Evolutionary conservation across 768 basidiomycete species (phyloP), one percentile per base, ranked within the genome.

Genomic region (Pholiota conissans): DNA sequence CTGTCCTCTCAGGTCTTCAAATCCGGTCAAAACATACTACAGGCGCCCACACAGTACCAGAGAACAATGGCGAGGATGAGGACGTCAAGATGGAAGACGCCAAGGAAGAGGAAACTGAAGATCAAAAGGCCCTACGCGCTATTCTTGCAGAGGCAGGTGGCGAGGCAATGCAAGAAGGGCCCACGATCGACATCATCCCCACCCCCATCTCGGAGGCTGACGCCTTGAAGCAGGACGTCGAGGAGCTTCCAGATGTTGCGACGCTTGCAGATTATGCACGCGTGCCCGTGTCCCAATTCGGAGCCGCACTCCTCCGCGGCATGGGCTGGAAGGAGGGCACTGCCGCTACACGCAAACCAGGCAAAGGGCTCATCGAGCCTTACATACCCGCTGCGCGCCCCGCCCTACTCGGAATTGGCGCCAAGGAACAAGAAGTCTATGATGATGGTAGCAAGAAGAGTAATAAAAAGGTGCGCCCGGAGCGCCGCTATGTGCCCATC

Each of bases 271-370:
- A 95, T 71, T 99, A 98, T 67, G 84, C 84, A 32, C 89, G 93
- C 18, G 85, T 98, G 0, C 97, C 97, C 0, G 87, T 99, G 14
- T 87, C 90, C 5, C 89, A 92, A 55, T 99, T 98, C 63, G 96
- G 97, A 5, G 87, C 90, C 4, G 97, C 97, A 6, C 82, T 98
- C 64, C 78, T 97, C 3, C 83, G 95, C 45, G 96, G 96, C 0
- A 98, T 98, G 97, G 95, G 95, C 2, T 98, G 94, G 94, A 91
- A 91, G 59, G 86, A 90, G 32, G 90, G 91, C 0, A 82, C 82
- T 3, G 85, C 87, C 3, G 91, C 91, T 2, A 79, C 86, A 22
- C 78, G 83, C 42, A 85, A 82, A 34, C 77, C 82, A 8, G 80
- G 84, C 14, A 80, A 83, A 58, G 90, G 85, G 2, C 69, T 85